phyloP scores from a whole-genome alignment of 1,284 basidiomycete species.

The Butyriboletus appendiculatus region DNA sequence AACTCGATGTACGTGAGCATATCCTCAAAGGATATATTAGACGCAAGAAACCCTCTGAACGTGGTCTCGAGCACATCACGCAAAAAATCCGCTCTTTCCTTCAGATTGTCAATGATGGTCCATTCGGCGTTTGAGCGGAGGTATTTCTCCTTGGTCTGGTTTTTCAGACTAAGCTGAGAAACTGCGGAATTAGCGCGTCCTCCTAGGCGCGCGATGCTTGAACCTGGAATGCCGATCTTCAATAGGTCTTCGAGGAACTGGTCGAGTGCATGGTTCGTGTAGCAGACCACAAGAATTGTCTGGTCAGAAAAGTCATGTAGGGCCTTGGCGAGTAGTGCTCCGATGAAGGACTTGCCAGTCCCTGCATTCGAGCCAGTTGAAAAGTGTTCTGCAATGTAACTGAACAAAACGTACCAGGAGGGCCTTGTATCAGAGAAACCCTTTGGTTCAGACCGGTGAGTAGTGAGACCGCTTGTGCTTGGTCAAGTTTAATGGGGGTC shows the following conservation, averaged over 20 bases:
- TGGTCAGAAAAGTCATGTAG: conserved; percentile 47
- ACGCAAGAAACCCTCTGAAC: conserved; percentile 28
- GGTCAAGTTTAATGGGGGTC: conserved; percentile 48
- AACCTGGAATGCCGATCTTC: conserved; percentile 53
- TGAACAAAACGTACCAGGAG: conserved; percentile 49
- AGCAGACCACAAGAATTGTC: conserved; percentile 63
- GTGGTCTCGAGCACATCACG: conserved; percentile 18
- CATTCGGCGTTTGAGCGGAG: conserved; percentile 37
- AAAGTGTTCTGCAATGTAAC: not conserved
- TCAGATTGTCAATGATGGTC: conserved; percentile 42
- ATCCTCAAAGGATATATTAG: conserved; percentile 26
- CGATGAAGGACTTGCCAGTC: conserved; percentile 70
- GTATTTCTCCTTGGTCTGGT: conserved; percentile 23
- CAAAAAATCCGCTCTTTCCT: conserved; percentile 26
- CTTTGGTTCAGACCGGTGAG: conserved; percentile 52
- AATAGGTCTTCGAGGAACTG: conserved; percentile 62
- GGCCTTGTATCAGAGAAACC: conserved; percentile 64
- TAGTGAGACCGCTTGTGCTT: conserved; percentile 51
- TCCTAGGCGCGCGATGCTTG: conserved; percentile 52
- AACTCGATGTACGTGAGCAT: conserved; percentile 47
- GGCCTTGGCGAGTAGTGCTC: conserved; percentile 58
- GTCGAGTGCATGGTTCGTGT: conserved; percentile 68
- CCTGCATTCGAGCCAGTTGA: conserved; percentile 38
- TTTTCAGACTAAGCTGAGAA: conserved; percentile 42
- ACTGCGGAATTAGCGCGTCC: conserved; percentile 52